Percentiles rank a stretch among this genome's conserved stretches.
Conservation (phyloP, 805 yeast species). For the Lachancea quebecensis region DNA sequence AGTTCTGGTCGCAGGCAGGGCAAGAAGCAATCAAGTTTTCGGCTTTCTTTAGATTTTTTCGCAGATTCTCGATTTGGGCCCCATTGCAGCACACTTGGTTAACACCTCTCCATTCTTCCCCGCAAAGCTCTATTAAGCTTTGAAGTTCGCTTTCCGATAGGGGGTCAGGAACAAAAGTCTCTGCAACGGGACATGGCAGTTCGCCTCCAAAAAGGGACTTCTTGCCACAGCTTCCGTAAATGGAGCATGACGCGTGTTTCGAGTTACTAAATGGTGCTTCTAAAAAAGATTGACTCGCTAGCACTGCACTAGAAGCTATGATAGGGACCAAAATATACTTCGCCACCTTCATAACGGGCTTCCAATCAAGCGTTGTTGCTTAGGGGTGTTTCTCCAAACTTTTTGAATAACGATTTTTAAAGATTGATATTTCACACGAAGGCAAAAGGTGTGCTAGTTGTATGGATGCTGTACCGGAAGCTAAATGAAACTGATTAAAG, state of each 20-base stretch:
- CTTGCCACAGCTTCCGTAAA: constrained; percentile 61
- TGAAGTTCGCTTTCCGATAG: constrained; percentile 35
- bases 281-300: background rate
- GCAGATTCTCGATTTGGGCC: constrained; percentile 52
- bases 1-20: constrained; percentile 88
- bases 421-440: too few species aligned
- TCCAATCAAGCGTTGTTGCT: too few species aligned
- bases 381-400: too few species aligned
- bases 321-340: too few species aligned
- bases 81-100: constrained; percentile 62
- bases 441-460: too few species aligned
- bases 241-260: constrained; percentile 26
- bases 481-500: constrained; percentile 25
- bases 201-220: constrained; percentile 68
- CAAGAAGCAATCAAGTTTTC: constrained; percentile 80
- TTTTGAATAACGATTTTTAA: too few species aligned
- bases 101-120: constrained; percentile 50
- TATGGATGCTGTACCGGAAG: too few species aligned
- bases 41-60: constrained; percentile 60
- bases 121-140: constrained; percentile 58
- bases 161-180: constrained; percentile 34
- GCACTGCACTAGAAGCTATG: too few species aligned
- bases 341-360: too few species aligned
- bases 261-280: constrained; percentile 4
- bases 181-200: constrained; percentile 72